A percentile compares a stretch with the other conserved stretches of the same genome.
phyloP scores from a whole-genome alignment of 2,329 filamentous ascomycete species.

The Nothopassalora personata region DNA sequence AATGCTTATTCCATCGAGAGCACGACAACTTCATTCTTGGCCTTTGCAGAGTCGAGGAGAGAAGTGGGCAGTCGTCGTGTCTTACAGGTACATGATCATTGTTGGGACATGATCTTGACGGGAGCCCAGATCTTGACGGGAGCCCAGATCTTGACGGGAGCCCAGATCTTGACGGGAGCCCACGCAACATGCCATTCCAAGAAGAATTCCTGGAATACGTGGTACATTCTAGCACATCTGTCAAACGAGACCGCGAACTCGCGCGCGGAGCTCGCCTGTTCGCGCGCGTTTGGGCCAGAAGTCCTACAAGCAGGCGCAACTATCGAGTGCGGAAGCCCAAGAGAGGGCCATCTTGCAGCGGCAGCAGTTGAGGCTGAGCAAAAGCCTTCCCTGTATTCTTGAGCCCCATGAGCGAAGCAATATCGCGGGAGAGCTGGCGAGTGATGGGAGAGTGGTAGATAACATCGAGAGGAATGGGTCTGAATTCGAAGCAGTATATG shows the following conservation, averaged over 20 bases:
- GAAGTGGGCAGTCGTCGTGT: too few species aligned
- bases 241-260: neutral
- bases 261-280: neutral
- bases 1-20: neutral
- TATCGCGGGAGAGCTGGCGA: neutral
- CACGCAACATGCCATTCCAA: neutral
- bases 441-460: neutral
- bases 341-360: neutral
- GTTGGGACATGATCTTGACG: neutral
- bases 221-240: neutral
- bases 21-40: neutral
- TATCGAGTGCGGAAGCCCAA: neutral
- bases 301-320: neutral
- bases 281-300: neutral
- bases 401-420: neutral
- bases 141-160: too few species aligned
- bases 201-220: neutral
- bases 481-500: too few species aligned
- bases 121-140: too few species aligned
- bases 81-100: neutral
- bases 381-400: neutral
- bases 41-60: too few species aligned
- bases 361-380: neutral
- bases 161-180: neutral
- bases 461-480: too few species aligned